Base-by-base conservation (phyloP, 2,329 filamentous ascomycete species). In the Aciculosporium take region DNA sequence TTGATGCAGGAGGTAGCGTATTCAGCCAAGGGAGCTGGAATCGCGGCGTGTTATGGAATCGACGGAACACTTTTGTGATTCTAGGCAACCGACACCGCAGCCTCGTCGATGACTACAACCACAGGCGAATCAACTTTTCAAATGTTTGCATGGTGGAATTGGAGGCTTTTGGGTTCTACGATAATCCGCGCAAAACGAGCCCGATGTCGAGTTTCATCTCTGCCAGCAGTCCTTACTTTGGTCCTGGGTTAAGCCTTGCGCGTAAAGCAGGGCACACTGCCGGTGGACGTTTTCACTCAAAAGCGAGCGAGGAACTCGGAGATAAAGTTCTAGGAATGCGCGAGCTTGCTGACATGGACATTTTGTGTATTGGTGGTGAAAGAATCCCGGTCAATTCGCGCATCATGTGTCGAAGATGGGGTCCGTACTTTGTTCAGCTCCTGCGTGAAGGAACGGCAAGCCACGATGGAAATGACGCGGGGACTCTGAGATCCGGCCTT, bases 21-120 rank as follows among this genome's bases (percentile, higher is more conserved):
- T 96, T 98, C 59, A 89, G 85, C 53, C 86, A 94, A 57, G 91
- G 91, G 34, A 96, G 89, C 60, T 98, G 91, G 91, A 98, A 98
- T 56, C 74, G 91, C 44, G 91, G 91, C 31, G 76, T 98, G 24
- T 62, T 98, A 7, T 98, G 91, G 91, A 84, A 84, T 54, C 76
- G 89, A 33, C 76, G 91, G 47, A 98, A 95, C 56, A 85, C 86
- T 0, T 98, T 96, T 63, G 87, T 96, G 27, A 89, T 98, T 48
- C 70, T 98, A 29, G 91, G 91, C 36, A 93, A 95, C 59, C 77
- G 91, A 29, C 94, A 94, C 61, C 72, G 91, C 47, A 95, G 84
- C 51, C 70, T 98, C 25, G 89, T 96, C 1, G 89, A 98, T 51
- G 91, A 98, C 60, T 98, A 98, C 62, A 96, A 96, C 57, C 91